Percentiles rank a stretch among this genome's conserved stretches.
Evolutionary conservation across 176 grass and related monocot species (phyloP).

Genomic region (Puccinellia tenuiflora): DNA sequence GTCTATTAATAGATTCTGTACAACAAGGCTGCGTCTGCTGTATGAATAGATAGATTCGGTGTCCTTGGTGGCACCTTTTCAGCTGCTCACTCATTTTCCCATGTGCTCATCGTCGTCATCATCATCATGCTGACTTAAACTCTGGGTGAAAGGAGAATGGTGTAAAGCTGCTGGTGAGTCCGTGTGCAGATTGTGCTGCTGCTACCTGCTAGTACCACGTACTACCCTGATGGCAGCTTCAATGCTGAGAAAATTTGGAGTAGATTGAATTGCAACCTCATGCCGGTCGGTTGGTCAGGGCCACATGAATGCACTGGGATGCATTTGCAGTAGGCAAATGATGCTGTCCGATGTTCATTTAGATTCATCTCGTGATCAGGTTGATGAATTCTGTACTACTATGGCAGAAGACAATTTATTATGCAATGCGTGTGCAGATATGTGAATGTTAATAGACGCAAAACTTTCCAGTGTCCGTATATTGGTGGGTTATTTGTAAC

Average conservation of each 20-base stretch:
- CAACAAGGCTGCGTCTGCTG: slow-evolving; percentile 5
- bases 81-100: slow-evolving; percentile 19
- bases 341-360: not conserved
- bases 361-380: not conserved
- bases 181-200: slow-evolving; percentile 23
- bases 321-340: not conserved
- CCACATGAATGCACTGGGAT: slow-evolving; percentile 25
- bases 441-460: too few species aligned
- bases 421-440: too few species aligned
- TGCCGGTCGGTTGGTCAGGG: slow-evolving; percentile 31
- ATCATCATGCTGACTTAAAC: not conserved
- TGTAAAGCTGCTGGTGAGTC: not conserved
- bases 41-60: not conserved
- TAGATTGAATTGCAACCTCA: slow-evolving; percentile 28
- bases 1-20: not conserved
- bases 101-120: not conserved
- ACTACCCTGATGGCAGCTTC: slow-evolving; percentile 18
- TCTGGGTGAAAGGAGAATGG: not conserved
- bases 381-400: too few species aligned
- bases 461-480: too few species aligned
- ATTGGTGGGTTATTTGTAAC: too few species aligned
- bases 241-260: slow-evolving; percentile 41
- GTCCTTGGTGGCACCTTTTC: not conserved
- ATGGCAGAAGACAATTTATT: too few species aligned
- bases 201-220: not conserved